Evolutionary conservation across 164 flowering plant species (phyloP).

Genomic region (Warburgia ugandensis): DNA sequence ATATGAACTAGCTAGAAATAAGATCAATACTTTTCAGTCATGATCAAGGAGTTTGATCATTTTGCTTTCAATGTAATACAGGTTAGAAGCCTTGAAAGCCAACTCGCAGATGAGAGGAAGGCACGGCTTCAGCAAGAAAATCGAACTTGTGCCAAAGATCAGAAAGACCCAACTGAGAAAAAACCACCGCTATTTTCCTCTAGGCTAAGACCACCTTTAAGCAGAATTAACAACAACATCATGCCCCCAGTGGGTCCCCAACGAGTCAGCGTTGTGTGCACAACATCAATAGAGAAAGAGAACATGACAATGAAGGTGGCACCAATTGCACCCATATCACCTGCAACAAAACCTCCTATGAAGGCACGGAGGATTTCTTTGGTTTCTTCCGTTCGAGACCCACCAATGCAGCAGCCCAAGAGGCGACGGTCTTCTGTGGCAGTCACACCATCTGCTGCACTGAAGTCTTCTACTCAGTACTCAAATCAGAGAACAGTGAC

Average conservation of each 20-base stretch:
- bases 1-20: no score
- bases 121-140: conserved; percentile 62
- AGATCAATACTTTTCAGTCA: no score
- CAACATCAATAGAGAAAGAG: conserved; percentile 38
- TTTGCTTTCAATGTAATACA: conserved; percentile 12
- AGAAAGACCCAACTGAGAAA: conserved; percentile 30
- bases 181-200: conserved; percentile 73
- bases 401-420: conserved; percentile 39
- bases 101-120: conserved; percentile 76
- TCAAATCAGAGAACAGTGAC: conserved; percentile 21
- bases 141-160: conserved; percentile 41
- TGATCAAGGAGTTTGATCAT: background rate
- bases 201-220: conserved; percentile 49
- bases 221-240: conserved; percentile 54
- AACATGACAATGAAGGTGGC: conserved; percentile 22
- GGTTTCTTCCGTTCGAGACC: conserved; percentile 37
- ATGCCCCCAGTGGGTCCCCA: conserved; percentile 33
- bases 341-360: conserved; percentile 22
- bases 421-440: conserved; percentile 75
- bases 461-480: conserved; percentile 16
- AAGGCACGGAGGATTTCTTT: conserved; percentile 55
- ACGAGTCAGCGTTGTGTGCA: conserved; percentile 9
- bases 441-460: conserved; percentile 38
- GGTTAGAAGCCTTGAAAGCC: conserved; percentile 80
- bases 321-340: conserved; percentile 11